Conservation (phyloP, 2,329 filamentous ascomycete species). For the Fusarium xylarioides region DNA sequence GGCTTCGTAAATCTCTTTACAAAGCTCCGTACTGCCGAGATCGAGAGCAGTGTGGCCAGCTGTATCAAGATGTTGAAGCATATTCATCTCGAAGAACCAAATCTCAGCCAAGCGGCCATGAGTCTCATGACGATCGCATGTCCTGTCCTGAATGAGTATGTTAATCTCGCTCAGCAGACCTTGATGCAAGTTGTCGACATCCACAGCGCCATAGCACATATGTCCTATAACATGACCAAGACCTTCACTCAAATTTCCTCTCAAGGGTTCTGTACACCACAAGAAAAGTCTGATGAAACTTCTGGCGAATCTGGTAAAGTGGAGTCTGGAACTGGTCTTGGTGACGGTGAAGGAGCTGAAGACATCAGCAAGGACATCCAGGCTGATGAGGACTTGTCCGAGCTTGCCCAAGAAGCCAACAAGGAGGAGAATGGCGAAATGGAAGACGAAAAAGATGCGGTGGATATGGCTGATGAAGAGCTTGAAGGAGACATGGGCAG, state of each 20-base stretch:
- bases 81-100: slow-evolving; percentile 43
- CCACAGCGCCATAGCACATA: slow-evolving; percentile 76
- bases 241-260: slow-evolving; percentile 81
- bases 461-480: slow-evolving; percentile 93
- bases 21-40: slow-evolving; percentile 66
- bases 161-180: slow-evolving; percentile 65
- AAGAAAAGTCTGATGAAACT: slow-evolving; percentile 79
- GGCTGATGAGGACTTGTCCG: slow-evolving; percentile 90
- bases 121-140: slow-evolving; percentile 49
- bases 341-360: slow-evolving; percentile 93
- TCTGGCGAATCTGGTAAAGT: slow-evolving; percentile 78
- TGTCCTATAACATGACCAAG: slow-evolving; percentile 79
- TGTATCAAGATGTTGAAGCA: slow-evolving; percentile 51
- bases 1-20: slow-evolving; percentile 62
- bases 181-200: slow-evolving; percentile 68
- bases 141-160: slow-evolving; percentile 81
- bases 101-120: slow-evolving; percentile 44
- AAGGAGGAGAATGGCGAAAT: slow-evolving; percentile 72
- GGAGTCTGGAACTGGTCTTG: slow-evolving; percentile 91
- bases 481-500: slow-evolving; percentile 84
- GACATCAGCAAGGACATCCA: slow-evolving; percentile 98
- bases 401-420: slow-evolving; percentile 86
- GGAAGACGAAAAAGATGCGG: slow-evolving; percentile 82
- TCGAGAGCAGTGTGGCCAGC: slow-evolving; percentile 55
- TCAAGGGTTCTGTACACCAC: slow-evolving; percentile 90